Percentiles rank a stretch among this genome's conserved stretches.
Conservation (phyloP, 208 protist species). For the Trypanosoma lewisi region DNA sequence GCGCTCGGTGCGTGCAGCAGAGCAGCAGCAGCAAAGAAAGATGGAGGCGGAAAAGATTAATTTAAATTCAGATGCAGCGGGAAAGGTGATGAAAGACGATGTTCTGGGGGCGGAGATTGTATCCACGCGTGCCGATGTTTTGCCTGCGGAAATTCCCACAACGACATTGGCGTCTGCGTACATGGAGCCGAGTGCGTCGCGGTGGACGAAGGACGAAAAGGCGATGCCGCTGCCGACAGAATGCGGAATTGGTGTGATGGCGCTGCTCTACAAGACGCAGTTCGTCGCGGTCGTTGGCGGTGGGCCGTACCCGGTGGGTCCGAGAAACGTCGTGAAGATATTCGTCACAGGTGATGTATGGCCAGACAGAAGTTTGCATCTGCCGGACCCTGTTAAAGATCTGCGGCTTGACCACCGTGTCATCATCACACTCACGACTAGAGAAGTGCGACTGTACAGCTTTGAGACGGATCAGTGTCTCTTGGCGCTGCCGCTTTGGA, state of each 20-base stretch:
- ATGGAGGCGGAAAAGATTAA: background rate
- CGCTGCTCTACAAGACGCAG: constrained; percentile 57
- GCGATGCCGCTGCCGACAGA: constrained; percentile 13
- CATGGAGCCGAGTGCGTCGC: background rate
- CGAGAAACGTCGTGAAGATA: constrained; percentile 27
- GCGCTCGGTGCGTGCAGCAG: background rate
- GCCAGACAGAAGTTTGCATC: constrained; percentile 4
- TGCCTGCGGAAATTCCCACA: background rate
- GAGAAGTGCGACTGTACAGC: constrained; percentile 23
- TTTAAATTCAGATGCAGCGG: background rate
- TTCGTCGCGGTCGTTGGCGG: constrained; percentile 64
- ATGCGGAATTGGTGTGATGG: constrained; percentile 55
- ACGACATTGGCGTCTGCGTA: background rate
- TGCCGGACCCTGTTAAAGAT: constrained; percentile 18
- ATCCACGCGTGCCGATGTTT: background rate
- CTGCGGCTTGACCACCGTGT: constrained; percentile 22
- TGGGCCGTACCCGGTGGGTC: constrained; percentile 47
- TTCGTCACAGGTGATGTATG: constrained; percentile 15
- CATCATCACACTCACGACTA: constrained; percentile 27
- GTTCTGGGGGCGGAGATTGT: background rate
- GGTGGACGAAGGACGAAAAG: background rate
- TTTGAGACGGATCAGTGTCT: constrained; percentile 26
- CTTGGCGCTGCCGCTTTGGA: constrained; percentile 16
- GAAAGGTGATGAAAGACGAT: background rate
- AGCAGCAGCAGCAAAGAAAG: background rate